A percentile compares a stretch with the other conserved stretches of the same genome.
These are phyloP conservation scores for Paralagenidium karlingii DNA, from an alignment of 352 stramenopile species.

Conservation along the genomic window DNA sequence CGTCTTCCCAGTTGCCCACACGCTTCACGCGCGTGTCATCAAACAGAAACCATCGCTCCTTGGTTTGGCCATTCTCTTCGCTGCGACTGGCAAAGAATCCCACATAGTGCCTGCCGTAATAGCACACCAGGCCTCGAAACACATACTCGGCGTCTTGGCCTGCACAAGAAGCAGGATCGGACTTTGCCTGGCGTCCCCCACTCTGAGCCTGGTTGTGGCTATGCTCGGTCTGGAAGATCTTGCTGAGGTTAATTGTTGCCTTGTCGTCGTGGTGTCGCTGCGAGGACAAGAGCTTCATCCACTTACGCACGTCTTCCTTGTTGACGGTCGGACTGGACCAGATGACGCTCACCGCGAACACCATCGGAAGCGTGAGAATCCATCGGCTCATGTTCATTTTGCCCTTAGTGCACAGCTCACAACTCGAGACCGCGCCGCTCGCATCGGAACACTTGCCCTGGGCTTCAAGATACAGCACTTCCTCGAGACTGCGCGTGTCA, in stretches of 20 bases:
- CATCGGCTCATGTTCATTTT: conserved; percentile 41
- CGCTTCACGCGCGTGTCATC: conserved; percentile 74
- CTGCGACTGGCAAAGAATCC: conserved; percentile 72
- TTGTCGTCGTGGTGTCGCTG: conserved; percentile 6
- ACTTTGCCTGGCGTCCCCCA: neutral
- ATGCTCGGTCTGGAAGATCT: conserved; percentile 27
- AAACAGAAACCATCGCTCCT: conserved; percentile 70
- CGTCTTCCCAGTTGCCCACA: conserved; percentile 59
- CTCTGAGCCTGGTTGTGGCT: too few species aligned
- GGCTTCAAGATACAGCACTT: conserved; percentile 37
- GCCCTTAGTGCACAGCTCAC: conserved; percentile 32
- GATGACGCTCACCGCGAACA: conserved; percentile 74
- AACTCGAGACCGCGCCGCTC: conserved; percentile 13
- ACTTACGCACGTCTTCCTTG: conserved; percentile 53
- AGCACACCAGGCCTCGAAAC: conserved; percentile 76
- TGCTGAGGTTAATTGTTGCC: conserved; percentile 44
- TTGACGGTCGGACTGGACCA: conserved; percentile 58
- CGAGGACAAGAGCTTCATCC: conserved; percentile 49
- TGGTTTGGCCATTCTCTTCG: conserved; percentile 27
- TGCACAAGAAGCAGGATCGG: neutral
- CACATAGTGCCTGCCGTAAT: conserved; percentile 78
- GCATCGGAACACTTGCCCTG: conserved; percentile 21
- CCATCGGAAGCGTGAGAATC: conserved; percentile 77
- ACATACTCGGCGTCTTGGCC: conserved; percentile 24
- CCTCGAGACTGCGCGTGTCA: conserved; percentile 21